Percentiles rank a stretch among this genome's conserved stretches.
phyloP scores from a whole-genome alignment of 345 rosid genomes.

The Raphanus sativus region DNA sequence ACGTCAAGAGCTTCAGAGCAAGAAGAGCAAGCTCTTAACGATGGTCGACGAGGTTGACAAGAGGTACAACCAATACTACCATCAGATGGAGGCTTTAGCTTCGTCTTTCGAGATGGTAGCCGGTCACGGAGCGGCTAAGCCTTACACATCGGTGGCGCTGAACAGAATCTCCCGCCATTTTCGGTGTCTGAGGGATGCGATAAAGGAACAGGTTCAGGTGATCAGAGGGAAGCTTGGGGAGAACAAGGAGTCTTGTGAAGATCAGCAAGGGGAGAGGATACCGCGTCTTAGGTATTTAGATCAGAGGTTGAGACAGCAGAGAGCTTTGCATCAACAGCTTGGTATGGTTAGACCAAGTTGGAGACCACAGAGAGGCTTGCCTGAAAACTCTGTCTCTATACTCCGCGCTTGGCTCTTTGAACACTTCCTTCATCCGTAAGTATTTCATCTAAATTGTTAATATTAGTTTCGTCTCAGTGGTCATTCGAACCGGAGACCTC shows the following conservation, averaged over 20 bases:
- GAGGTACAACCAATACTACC: conserved; percentile 77
- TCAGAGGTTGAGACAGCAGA: conserved; percentile 86
- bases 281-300: conserved; percentile 79
- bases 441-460: not conserved
- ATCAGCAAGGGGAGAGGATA: conserved; percentile 52
- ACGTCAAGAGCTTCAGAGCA: conserved; percentile 80
- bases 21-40: conserved; percentile 75
- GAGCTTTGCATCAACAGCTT: conserved; percentile 79
- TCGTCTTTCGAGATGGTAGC: conserved; percentile 77
- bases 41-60: conserved; percentile 92
- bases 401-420: conserved; percentile 99
- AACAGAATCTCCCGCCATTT: conserved; percentile 91
- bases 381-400: conserved; percentile 86
- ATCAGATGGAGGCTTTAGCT: conserved; percentile 76
- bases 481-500: no score
- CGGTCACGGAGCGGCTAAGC: conserved; percentile 83
- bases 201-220: conserved; percentile 57
- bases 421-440: conserved; percentile 95
- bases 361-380: conserved; percentile 99
- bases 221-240: conserved; percentile 73
- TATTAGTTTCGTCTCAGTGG: no score
- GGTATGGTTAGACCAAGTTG: conserved; percentile 90
- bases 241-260: conserved; percentile 48
- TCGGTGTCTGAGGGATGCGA: conserved; percentile 73
- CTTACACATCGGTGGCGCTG: conserved; percentile 86